These are phyloP conservation scores for Calamus simplicifolius DNA, from an alignment of 176 grass and related monocot species.

Conservation along the genomic window DNA sequence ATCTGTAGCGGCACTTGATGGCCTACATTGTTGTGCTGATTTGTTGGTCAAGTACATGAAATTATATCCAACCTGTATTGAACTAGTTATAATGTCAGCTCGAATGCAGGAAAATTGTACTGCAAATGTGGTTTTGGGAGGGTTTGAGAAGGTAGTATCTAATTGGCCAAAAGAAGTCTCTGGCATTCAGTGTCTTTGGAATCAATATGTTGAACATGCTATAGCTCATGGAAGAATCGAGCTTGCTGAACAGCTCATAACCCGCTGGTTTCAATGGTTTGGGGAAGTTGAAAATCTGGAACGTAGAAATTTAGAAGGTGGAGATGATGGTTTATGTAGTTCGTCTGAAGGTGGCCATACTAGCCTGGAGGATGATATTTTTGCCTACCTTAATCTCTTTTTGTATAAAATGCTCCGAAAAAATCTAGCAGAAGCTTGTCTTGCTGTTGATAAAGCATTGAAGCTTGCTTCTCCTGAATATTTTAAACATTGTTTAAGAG, in stretches of 20 bases:
- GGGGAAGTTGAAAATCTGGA: conserved; percentile 27
- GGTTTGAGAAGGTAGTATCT: conserved; percentile 61
- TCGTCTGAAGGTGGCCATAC: conserved; percentile 23
- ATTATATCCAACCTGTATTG: conserved; percentile 71
- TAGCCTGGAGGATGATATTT: conserved; percentile 47
- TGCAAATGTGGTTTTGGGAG: conserved; percentile 18
- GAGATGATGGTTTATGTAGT: conserved; percentile 6
- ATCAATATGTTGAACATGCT: conserved; percentile 60
- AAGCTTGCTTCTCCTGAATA: conserved; percentile 35
- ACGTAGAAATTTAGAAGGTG: conserved; percentile 13
- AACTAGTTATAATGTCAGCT: conserved; percentile 57
- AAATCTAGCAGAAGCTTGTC: conserved; percentile 53
- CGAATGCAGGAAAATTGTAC: conserved; percentile 36
- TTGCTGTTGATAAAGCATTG: conserved; percentile 59
- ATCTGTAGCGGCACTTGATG: conserved; percentile 53
- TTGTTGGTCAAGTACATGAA: conserved; percentile 74
- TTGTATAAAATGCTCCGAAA: conserved; percentile 49
- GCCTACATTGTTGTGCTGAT: conserved; percentile 37
- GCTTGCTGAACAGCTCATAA: conserved; percentile 50
- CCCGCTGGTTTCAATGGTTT: conserved; percentile 52
- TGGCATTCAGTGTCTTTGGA: conserved; percentile 91
- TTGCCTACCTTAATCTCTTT: conserved; percentile 67
- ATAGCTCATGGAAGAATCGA: conserved; percentile 44
- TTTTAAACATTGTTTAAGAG: conserved; percentile 62
- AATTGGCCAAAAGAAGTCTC: conserved; percentile 65